Evolutionary conservation across 495 filamentous ascomycete species (phyloP), one percentile per base, ranked within the genome.

Genomic region (Usnea hakonensis): DNA sequence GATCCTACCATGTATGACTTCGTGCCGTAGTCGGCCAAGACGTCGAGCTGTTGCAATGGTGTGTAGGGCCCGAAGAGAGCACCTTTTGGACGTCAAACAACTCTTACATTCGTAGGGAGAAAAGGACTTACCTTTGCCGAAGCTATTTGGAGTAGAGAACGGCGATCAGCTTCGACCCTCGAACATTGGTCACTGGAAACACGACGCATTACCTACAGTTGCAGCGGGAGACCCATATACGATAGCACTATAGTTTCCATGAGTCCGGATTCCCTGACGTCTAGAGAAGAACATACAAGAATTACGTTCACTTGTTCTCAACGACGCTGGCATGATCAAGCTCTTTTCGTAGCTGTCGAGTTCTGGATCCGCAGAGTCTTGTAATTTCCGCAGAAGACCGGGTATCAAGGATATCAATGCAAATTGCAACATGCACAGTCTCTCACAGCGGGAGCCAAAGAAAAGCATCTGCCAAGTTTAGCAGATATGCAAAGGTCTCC

Each of bases 1-100:
- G 92, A 96, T 61, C 94, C 94, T 61, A 97, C 94, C 43, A 98
- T 88, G 70, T 97, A 97, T 13, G 91, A 96, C 75, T 95, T 97
- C 19, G 95, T 98, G 21, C 90, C 91, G 64, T 91, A 83, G 71
- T 98, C 94, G 54, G 94, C 92, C 28, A 98, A 82, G 61, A 96
- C 77, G 75, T 98, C 94, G 59, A 98, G 84, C 74, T 96, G 92
- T 73, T 98, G 94, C 30, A 98, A 75, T 23, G 94, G 94, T 3
- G 95, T 98, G 75, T 98, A 98, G 0, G 94, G 94, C 2, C 94
- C 93, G 71, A 97, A 97, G 65, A 98, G 81, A 72, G 90, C 92
- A 55, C 94, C 94, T 86, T 92, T 62, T 7, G 58, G 21, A 54
- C n/a, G 32, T 46, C 53, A 28, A 26, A 28, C 30, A 16, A 32